Evolutionary conservation across 768 basidiomycete species (phyloP).

Genomic region (Dioszegia crocea): DNA sequence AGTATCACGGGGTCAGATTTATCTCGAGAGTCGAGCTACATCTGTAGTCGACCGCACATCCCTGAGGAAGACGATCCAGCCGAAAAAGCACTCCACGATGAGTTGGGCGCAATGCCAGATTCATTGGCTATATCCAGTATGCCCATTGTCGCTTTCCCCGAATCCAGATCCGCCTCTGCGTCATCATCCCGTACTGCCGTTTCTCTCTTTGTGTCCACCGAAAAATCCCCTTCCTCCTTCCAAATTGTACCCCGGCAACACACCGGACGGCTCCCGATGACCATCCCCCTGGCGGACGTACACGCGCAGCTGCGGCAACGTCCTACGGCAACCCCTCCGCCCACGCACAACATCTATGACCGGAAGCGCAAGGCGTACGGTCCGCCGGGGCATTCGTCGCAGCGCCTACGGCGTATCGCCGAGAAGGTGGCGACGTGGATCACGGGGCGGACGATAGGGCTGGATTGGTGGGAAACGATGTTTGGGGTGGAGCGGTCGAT

Average conservation of each 20-base stretch:
- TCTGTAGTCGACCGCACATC: too few relatives aligned
- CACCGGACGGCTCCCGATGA: background rate
- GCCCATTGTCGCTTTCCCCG: background rate
- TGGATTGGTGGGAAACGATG: conserved; percentile 8
- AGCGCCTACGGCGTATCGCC: background rate
- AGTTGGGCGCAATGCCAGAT: background rate
- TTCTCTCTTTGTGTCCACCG: background rate
- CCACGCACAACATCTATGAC: background rate
- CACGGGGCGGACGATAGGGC: conserved; percentile 5
- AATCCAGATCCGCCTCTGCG: background rate
- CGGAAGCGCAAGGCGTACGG: background rate
- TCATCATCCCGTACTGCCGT: background rate
- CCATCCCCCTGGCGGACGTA: conserved; percentile 1
- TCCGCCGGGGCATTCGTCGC: background rate
- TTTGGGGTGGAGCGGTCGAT: background rate
- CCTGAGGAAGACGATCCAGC: background rate
- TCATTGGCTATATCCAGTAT: background rate
- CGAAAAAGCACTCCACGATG: background rate
- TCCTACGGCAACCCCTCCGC: background rate
- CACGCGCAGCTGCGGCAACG: background rate
- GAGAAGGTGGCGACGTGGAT: background rate
- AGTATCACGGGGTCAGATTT: conserved; percentile 2
- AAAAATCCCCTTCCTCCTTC: background rate
- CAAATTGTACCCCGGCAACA: background rate
- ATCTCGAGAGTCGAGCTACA: conserved; percentile 14